These are phyloP conservation scores for Cladosporium sphaerospermum DNA, from an alignment of 2,329 filamentous ascomycete species.

Conservation along the genomic window DNA sequence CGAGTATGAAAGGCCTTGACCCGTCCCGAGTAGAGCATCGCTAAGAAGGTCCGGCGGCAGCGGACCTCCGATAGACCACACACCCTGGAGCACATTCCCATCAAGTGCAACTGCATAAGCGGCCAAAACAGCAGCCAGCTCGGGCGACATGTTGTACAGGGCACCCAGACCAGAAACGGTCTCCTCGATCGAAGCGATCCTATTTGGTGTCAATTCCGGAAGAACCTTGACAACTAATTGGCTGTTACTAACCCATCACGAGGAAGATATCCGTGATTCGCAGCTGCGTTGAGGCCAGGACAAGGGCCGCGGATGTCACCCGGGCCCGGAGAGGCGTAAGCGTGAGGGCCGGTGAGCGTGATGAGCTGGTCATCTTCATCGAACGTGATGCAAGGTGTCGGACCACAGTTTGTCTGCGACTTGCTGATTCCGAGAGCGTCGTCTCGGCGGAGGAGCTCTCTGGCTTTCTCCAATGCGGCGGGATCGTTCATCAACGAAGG, in stretches of 20 bases:
- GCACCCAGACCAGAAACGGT: slow-evolving; percentile 22
- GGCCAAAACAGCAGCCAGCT: slow-evolving; percentile 26
- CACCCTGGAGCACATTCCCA: neutral
- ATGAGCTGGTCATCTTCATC: neutral
- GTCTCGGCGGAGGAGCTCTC: neutral
- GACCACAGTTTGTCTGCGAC: neutral
- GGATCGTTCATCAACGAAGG: neutral
- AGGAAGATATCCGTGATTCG: slow-evolving; percentile 22
- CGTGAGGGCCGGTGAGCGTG: slow-evolving; percentile 15
- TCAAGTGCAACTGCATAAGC: slow-evolving; percentile 28
- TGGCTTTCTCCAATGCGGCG: neutral
- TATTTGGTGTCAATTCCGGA: slow-evolving; percentile 11
- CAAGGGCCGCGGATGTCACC: slow-evolving; percentile 28
- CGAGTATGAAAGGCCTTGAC: slow-evolving; percentile 22
- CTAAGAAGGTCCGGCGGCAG: slow-evolving; percentile 13
- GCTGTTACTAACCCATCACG: slow-evolving; percentile 27
- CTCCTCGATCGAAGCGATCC: slow-evolving; percentile 26
- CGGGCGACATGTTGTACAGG: slow-evolving; percentile 22
- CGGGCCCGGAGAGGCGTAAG: slow-evolving; percentile 22
- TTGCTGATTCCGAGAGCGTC: neutral
- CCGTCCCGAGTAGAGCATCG: slow-evolving; percentile 15
- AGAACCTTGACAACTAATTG: neutral
- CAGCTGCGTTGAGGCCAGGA: slow-evolving; percentile 21
- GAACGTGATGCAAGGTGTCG: neutral
- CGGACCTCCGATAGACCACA: slow-evolving; percentile 28